phyloP scores from a whole-genome alignment of 2,329 filamentous ascomycete species.

The Diplodia seriata region DNA sequence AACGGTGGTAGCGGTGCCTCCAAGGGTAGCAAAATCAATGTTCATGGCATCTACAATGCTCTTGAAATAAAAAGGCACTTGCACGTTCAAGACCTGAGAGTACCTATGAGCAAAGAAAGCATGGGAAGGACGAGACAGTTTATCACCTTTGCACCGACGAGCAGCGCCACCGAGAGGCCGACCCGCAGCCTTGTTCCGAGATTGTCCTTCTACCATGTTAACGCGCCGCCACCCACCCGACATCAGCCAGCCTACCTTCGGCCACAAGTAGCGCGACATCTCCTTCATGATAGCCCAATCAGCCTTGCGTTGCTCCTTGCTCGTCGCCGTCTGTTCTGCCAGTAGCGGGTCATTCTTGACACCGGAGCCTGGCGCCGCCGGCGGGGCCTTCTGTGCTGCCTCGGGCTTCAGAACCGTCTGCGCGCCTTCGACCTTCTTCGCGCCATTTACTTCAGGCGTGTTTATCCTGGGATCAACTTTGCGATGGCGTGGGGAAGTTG shows the following conservation, averaged over 20 bases:
- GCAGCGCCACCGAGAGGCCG: conserved; percentile 78
- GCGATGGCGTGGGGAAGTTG: conserved; percentile 52
- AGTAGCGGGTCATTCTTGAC: conserved; percentile 64
- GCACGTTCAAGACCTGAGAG: conserved; percentile 79
- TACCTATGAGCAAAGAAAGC: conserved; percentile 34
- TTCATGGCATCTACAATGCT: conserved; percentile 98
- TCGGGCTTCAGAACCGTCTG: conserved; percentile 35
- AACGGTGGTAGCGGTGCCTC: conserved; percentile 87
- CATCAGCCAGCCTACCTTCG: conserved; percentile 61
- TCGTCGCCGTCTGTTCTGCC: conserved; percentile 68
- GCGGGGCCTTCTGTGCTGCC: conserved; percentile 37
- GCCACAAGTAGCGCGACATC: conserved; percentile 96
- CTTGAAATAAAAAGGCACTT: conserved; percentile 99
- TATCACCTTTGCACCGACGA: conserved; percentile 82
- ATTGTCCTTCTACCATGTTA: conserved; percentile 63
- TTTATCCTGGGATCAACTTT: conserved; percentile 46
- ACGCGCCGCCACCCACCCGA: conserved; percentile 1
- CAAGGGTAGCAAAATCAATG: conserved; percentile 82
- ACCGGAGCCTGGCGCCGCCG: conserved; percentile 39
- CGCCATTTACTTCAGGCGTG: conserved; percentile 37
- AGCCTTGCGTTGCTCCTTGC: conserved; percentile 89
- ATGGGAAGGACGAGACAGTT: conserved; percentile 22
- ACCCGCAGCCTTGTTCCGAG: conserved; percentile 84
- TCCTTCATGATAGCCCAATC: conserved; percentile 99
- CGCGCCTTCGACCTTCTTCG: conserved; percentile 41